Conservation (phyloP, 768 basidiomycete species). For the Tylopilus subfusipes region DNA sequence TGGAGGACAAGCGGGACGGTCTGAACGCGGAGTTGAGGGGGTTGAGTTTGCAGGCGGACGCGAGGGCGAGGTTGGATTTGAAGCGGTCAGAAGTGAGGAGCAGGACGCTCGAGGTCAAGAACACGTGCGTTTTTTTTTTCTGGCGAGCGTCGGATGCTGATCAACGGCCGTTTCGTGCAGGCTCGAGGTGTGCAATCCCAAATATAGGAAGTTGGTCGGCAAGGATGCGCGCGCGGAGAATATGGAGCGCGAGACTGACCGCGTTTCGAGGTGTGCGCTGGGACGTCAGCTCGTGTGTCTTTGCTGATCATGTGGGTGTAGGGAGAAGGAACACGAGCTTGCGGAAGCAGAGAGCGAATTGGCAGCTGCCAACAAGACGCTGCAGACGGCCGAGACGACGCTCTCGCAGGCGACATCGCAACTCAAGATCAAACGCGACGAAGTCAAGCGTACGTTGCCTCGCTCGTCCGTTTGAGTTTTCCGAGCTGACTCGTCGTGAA, state of each 20-base stretch:
- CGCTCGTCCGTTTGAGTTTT: neutral
- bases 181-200: slow-evolving; percentile 54
- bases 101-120: slow-evolving; percentile 64
- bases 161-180: slow-evolving; percentile 37
- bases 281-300: too few relatives aligned
- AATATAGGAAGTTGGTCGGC: slow-evolving; percentile 65
- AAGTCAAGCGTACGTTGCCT: slow-evolving; percentile 52
- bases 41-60: slow-evolving; percentile 75
- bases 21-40: slow-evolving; percentile 68
- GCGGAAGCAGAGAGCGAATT: slow-evolving; percentile 31
- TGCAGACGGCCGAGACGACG: slow-evolving; percentile 63
- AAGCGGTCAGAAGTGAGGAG: slow-evolving; percentile 64
- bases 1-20: slow-evolving; percentile 68
- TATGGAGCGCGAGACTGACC: slow-evolving; percentile 73
- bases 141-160: neutral
- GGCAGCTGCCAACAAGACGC: slow-evolving; percentile 46
- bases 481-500: slow-evolving; percentile 1
- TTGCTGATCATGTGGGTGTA: slow-evolving; percentile 27
- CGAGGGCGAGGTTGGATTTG: slow-evolving; percentile 73
- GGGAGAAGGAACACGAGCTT: slow-evolving; percentile 67
- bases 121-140: slow-evolving; percentile 48
- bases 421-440: slow-evolving; percentile 56
- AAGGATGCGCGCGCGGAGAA: slow-evolving; percentile 54
- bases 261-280: slow-evolving; percentile 50
- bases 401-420: slow-evolving; percentile 59